Conservation (phyloP, 768 basidiomycete genomes). For the Hygrophoropsis aurantiaca region DNA sequence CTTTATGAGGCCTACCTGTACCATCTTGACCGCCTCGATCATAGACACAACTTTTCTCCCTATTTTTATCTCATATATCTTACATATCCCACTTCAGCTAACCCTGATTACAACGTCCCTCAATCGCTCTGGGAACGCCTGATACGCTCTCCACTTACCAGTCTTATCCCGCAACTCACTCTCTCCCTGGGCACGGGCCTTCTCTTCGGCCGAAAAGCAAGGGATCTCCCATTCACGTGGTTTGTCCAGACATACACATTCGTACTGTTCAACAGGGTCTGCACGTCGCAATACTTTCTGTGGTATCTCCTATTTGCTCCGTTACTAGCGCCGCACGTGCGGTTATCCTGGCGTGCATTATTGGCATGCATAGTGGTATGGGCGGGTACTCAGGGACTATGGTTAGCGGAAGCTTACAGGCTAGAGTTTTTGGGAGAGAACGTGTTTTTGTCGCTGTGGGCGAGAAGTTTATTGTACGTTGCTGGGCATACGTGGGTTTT, state of each 20-base stretch:
- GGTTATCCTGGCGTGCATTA: constrained; percentile 45
- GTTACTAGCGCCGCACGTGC: constrained; percentile 68
- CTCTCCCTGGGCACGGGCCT: constrained; percentile 73
- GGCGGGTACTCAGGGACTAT: constrained; percentile 78
- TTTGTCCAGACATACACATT: constrained; percentile 89
- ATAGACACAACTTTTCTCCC: constrained; percentile 97
- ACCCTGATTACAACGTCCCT: constrained; percentile 10
- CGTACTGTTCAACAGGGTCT: constrained; percentile 98
- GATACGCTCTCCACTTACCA: constrained; percentile 71
- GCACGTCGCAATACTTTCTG: constrained; percentile 97
- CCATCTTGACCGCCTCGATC: constrained; percentile 87
- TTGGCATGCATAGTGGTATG: constrained; percentile 54
- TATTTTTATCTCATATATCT: constrained; percentile 97
- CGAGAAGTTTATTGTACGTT: constrained; percentile 72
- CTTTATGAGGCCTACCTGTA: constrained; percentile 91
- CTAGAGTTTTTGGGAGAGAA: constrained; percentile 84
- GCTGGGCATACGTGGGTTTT: constrained; percentile 80
- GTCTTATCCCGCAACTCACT: constrained; percentile 81
- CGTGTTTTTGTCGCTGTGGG: constrained; percentile 78
- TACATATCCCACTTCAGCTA: constrained; percentile 54
- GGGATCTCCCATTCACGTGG: constrained; percentile 79
- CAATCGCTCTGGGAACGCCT: constrained; percentile 40
- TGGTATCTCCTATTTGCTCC: constrained; percentile 95
- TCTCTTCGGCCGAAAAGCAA: constrained; percentile 55
- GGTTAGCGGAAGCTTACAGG: constrained; percentile 88